These are phyloP conservation scores for Choanephora cucurbitarum DNA, from an alignment of 371 early-diverging fungal genomes.

Conservation along the genomic window DNA sequence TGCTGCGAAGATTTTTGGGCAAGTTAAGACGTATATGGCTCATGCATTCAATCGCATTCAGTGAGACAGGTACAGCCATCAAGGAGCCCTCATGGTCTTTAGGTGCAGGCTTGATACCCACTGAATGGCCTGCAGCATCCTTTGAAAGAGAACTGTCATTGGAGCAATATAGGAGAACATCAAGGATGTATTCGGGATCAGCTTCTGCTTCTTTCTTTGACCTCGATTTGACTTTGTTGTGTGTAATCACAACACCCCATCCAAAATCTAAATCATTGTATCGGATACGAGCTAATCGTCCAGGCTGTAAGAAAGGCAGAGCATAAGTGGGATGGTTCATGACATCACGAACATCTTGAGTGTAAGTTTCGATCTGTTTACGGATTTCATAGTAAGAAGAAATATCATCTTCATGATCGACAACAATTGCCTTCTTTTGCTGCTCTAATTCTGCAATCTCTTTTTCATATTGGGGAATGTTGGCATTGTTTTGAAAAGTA, in stretches of 20 bases:
- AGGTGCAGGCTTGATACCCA: slow-evolving; percentile 64
- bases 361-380: slow-evolving; percentile 67
- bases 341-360: slow-evolving; percentile 73
- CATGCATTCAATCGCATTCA: slow-evolving; percentile 75
- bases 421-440: slow-evolving; percentile 53
- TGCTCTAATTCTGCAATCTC: slow-evolving; percentile 59
- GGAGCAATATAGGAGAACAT: slow-evolving; percentile 82
- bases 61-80: slow-evolving; percentile 75
- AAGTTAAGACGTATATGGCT: slow-evolving; percentile 78
- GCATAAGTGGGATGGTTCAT: slow-evolving; percentile 80
- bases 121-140: slow-evolving; percentile 58
- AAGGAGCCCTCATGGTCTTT: slow-evolving; percentile 42
- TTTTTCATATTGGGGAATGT: slow-evolving; percentile 78
- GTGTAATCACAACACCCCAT: slow-evolving; percentile 88
- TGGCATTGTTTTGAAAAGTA: slow-evolving; percentile 93
- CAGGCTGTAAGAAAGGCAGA: slow-evolving; percentile 86
- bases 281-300: slow-evolving; percentile 78
- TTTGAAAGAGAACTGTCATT: slow-evolving; percentile 56
- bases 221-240: slow-evolving; percentile 17
- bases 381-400: slow-evolving; percentile 78
- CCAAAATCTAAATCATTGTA: slow-evolving; percentile 82
- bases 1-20: slow-evolving; percentile 68
- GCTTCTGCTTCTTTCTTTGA: slow-evolving; percentile 36
- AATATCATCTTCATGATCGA: slow-evolving; percentile 75
- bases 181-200: slow-evolving; percentile 69